phyloP scores from a whole-genome alignment of 2,329 filamentous ascomycete species.

The Colletotrichum lupini region DNA sequence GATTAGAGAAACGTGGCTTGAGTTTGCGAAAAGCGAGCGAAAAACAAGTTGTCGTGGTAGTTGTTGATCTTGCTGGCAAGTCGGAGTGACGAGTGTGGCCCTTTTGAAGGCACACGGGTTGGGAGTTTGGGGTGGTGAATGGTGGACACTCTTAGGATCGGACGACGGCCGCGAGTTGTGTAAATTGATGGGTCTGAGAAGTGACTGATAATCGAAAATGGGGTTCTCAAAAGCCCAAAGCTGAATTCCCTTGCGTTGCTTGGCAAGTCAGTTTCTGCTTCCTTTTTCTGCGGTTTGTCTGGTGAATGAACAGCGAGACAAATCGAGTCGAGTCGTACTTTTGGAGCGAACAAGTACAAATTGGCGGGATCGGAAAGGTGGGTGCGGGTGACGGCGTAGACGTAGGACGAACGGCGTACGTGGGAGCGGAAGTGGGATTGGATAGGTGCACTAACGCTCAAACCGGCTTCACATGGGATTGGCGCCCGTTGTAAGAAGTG shows the following conservation, averaged over 20 bases:
- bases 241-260: slow-evolving; percentile 35
- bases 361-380: slow-evolving; percentile 6
- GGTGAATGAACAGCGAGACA: slow-evolving; percentile 7
- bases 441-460: slow-evolving; percentile 15
- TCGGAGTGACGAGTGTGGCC: slow-evolving; percentile 8
- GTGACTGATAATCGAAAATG: neutral
- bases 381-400: slow-evolving; percentile 21
- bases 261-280: slow-evolving; percentile 22
- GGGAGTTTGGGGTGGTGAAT: neutral
- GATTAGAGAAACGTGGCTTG: neutral
- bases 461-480: slow-evolving; percentile 16
- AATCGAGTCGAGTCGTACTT: neutral
- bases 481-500: slow-evolving; percentile 22
- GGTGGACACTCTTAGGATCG: neutral
- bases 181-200: neutral
- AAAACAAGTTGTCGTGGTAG: neutral
- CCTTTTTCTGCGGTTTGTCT: slow-evolving; percentile 6
- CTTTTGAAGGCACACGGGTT: slow-evolving; percentile 7
- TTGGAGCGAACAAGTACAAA: neutral
- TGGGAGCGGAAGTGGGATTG: slow-evolving; percentile 24
- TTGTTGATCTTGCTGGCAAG: neutral
- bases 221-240: slow-evolving; percentile 23
- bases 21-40: slow-evolving; percentile 23
- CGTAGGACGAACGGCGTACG: slow-evolving; percentile 2
- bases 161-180: neutral